These are phyloP conservation scores for Stylosanthes scabra DNA, from an alignment of 331 rosid genomes.

Conservation along the genomic window DNA sequence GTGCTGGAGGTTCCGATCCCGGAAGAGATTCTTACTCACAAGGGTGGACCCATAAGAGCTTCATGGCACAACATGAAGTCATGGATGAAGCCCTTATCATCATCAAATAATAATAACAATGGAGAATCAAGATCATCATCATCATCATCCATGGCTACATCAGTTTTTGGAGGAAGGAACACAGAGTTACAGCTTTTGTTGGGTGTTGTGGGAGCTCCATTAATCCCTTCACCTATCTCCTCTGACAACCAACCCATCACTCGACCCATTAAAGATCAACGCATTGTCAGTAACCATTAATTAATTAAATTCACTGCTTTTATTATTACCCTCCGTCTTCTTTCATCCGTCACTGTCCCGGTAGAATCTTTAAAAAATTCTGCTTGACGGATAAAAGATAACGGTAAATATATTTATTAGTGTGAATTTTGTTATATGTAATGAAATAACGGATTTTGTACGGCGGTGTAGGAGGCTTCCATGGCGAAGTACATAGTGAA, in stretches of 20 bases:
- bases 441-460: no score
- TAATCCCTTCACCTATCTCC: slow-evolving; percentile 61
- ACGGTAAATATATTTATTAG: no score
- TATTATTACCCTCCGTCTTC: no score
- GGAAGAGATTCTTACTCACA: slow-evolving; percentile 66
- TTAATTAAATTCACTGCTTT: not conserved
- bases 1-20: slow-evolving; percentile 96
- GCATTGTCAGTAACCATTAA: slow-evolving; percentile 55
- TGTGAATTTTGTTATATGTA: no score
- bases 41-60: slow-evolving; percentile 51
- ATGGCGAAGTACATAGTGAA: slow-evolving; percentile 91
- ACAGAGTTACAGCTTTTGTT: slow-evolving; percentile 84
- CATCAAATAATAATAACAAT: not conserved
- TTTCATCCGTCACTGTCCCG: no score
- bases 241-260: slow-evolving; percentile 54
- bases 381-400: no score
- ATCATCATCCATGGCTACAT: slow-evolving; percentile 39
- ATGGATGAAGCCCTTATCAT: slow-evolving; percentile 62
- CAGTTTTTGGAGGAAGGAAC: slow-evolving; percentile 59
- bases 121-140: slow-evolving; percentile 46
- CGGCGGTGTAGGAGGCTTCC: slow-evolving; percentile 60
- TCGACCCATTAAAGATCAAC: slow-evolving; percentile 68
- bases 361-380: no score
- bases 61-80: slow-evolving; percentile 88
- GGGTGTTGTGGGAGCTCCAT: slow-evolving; percentile 65